These are phyloP conservation scores for Medicago truncatula DNA, from an alignment of 306 rosid genomes.

Conservation along the genomic window DNA sequence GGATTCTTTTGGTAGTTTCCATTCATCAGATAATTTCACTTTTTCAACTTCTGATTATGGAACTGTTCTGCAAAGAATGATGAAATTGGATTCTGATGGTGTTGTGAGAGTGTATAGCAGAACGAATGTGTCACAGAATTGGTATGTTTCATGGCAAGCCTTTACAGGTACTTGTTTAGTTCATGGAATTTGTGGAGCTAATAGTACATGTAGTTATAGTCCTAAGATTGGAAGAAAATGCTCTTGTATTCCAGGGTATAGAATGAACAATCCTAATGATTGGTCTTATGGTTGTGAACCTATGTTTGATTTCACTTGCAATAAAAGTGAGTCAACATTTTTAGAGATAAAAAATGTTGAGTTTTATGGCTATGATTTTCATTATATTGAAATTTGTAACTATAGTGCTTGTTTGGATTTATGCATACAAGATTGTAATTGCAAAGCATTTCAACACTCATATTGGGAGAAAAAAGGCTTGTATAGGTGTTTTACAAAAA, in stretches of 20 bases:
- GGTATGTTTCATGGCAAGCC: constrained; percentile 51
- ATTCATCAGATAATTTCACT: constrained; percentile 12
- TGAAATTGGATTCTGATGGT: constrained; percentile 42
- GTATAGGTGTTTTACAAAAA: constrained; percentile 39
- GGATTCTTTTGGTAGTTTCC: constrained; percentile 25
- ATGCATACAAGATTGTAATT: constrained; percentile 40
- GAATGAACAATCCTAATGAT: constrained; percentile 32
- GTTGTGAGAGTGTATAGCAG: constrained; percentile 39
- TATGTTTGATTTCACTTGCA: constrained; percentile 33
- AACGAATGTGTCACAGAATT: background rate
- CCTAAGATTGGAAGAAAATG: constrained; percentile 39
- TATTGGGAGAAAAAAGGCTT: background rate
- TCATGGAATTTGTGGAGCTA: constrained; percentile 48
- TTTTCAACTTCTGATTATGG: constrained; percentile 33
- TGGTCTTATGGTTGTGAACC: constrained; percentile 62
- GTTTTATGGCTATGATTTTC: constrained; percentile 46
- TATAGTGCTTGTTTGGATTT: constrained; percentile 26
- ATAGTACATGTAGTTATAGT: constrained; percentile 37
- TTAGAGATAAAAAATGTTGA: constrained; percentile 12
- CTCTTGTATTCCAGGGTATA: constrained; percentile 46
- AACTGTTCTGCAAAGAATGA: background rate
- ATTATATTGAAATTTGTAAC: background rate
- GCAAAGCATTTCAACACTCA: constrained; percentile 41
- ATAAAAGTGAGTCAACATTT: constrained; percentile 32
- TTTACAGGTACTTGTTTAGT: background rate